Conservation (phyloP, 805 yeast genomes). For the Priceomyces fermenticarens region DNA sequence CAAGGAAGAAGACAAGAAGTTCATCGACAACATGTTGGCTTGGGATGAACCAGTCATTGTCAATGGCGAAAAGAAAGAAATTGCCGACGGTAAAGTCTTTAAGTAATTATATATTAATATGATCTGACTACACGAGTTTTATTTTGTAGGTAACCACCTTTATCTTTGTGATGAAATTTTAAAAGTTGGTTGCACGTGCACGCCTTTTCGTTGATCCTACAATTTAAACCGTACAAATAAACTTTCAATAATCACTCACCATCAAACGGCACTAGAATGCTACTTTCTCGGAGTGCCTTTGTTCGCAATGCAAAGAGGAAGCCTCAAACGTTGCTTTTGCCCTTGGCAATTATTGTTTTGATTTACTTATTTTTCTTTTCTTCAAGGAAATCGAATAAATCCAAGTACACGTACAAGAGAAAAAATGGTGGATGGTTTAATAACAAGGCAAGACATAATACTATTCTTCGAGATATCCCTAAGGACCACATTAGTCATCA, state of each 20-base stretch:
- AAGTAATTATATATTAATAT: constrained; percentile 49
- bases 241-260: too few relatives aligned
- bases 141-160: too few relatives aligned
- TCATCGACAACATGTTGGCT: constrained; percentile 90
- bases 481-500: constrained; percentile 77
- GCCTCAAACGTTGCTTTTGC: constrained; percentile 48
- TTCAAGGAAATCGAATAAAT: constrained; percentile 12
- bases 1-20: constrained; percentile 71
- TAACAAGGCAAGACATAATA: constrained; percentile 45
- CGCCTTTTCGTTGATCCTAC: too few relatives aligned
- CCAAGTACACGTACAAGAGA: constrained; percentile 47
- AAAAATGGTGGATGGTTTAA: constrained; percentile 47
- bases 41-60: constrained; percentile 93
- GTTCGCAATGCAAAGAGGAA: constrained; percentile 60
- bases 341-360: constrained; percentile 41
- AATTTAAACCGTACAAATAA: too few relatives aligned
- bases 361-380: constrained; percentile 42
- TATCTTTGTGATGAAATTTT: too few relatives aligned
- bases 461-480: constrained; percentile 60
- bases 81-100: constrained; percentile 97
- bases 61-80: constrained; percentile 79
- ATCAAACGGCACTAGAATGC: not conserved
- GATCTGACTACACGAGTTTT: not conserved
- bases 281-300: constrained; percentile 8
- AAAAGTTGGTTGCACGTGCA: too few relatives aligned